Base-by-base conservation (phyloP, 169 alveolate genomes). In the Plasmodium gaboni region DNA sequence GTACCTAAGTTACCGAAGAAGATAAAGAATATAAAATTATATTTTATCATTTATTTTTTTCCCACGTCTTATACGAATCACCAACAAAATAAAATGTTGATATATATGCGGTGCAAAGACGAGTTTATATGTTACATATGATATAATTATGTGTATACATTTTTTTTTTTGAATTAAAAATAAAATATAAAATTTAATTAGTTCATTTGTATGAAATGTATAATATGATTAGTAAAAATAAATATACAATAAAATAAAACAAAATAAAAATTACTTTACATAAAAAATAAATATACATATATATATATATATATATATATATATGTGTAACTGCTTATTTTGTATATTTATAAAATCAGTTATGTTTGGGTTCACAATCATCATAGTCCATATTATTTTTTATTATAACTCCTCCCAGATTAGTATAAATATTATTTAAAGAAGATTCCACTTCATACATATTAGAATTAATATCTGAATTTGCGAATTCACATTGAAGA, bases 391-490 rank as follows among this genome's bases (percentile, higher is more conserved):
- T 50, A 19, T 67, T 73, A n/a, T 76, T 73, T 28, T 42, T 64
- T 17, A 44, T 38, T 5, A 38, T 38, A 5, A 38, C 46, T 5
- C 28, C 65, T 55, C 55, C 88, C 4, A 28, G 70, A 48, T 76
- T 61, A 15, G 44, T 24, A 32, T 63, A 76, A 4, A 63, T 57
- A 68, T 83, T 83, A 68, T 83, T 83, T 61, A 55, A 22, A 44
- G 83, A 67, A 28, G 44, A 19, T 7, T 83, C 91, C 91, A 83
- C 67, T 38, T 83, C 91, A 48, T 68, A 83, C 26, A 83, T 68
- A 42, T 73, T 83, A 26, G 83, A 71, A 26, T 83, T 83, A 22
- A 55, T 55, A 68, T 83, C 91, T 48, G 91, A 83, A 83, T 83
- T 67, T 7, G 91, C 59, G 15, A 83, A 48, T 46, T 71, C 73